Base-by-base conservation (phyloP, 2,329 filamentous ascomycete genomes). In the Hymenoscyphus infarciens region DNA sequence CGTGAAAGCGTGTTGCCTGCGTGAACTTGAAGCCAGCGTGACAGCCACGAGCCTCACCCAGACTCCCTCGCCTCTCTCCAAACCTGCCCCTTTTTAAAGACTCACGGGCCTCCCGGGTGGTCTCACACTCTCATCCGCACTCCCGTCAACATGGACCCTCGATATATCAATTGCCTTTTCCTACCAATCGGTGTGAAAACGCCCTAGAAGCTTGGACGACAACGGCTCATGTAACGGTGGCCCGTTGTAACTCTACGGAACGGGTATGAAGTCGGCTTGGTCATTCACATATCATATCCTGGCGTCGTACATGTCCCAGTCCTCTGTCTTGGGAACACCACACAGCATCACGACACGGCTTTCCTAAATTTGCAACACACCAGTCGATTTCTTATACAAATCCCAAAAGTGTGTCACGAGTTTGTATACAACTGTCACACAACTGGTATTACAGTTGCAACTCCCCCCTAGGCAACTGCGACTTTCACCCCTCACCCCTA, bases 41-140 rank as follows among this genome's bases (percentile, higher is more conserved):
- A 49, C 42, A 49, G 42, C 42, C 42, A 49, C 42, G 42, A 49
- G 42, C 42, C 42, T 19, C n/a, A 22, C n/a, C 7, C 16, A 25
- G 19, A 49, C 33, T 15, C 33, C 13, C 13, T 11, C 33, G 8
- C 33, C 10, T 8, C 33, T 35, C 8, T 49, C 7, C n/a, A 22
- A 22, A 49, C 11, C 42, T 22, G n/a, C 42, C 42, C 42, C 42
- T 49, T 49, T 49, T 49, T 19, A 8, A 11, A 22, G n/a, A 49
- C 42, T 49, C 42, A 49, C 42, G 42, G 42, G 42, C 42, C 42
- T 49, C 42, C 16, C 42, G 42, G 42, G 42, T 49, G n/a, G 42
- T 49, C 42, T 49, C 19, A 42, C 39, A 49, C 1, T 22, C 42
- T 49, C 19, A 49, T 49, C 42, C 42, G 42, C 19, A 42, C 39